A percentile compares a stretch with the other conserved stretches of the same genome.
Conservation (phyloP, 1,284 basidiomycete genomes). For the Paramarasmius palmivorus region DNA sequence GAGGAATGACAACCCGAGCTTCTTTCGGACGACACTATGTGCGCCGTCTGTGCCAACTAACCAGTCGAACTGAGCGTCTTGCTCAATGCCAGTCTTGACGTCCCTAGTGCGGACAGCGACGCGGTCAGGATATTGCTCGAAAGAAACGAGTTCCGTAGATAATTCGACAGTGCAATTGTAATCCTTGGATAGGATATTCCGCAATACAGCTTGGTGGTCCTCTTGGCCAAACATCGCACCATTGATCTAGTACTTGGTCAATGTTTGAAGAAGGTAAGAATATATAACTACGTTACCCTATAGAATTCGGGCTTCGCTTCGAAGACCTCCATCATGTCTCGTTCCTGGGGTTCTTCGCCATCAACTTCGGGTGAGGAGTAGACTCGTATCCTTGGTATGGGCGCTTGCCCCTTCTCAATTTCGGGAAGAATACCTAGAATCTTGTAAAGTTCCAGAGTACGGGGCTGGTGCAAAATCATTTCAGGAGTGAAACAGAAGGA, state of each 20-base stretch:
- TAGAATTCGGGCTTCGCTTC: constrained; percentile 2
- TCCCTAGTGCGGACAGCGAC: constrained; percentile 9
- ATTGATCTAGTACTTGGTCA: constrained; percentile 9
- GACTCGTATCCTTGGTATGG: neutral
- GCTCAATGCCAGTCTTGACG: constrained; percentile 6
- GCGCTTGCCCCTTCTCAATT: neutral
- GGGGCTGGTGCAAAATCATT: constrained; percentile 3
- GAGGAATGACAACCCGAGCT: constrained; percentile 28
- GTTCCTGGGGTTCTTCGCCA: neutral
- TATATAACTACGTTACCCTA: neutral
- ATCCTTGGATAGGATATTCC: constrained; percentile 24
- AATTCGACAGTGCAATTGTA: constrained; percentile 27
- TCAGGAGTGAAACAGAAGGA: neutral
- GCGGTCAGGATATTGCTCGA: constrained; percentile 25
- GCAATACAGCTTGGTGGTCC: constrained; percentile 24
- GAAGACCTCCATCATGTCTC: neutral
- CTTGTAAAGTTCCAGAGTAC: constrained; percentile 16
- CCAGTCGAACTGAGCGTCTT: constrained; percentile 12
- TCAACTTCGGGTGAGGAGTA: constrained; percentile 8
- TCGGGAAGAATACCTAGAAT: constrained; percentile 13
- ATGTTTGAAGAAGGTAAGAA: neutral
- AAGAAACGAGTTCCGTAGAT: constrained; percentile 25
- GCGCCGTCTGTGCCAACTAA: constrained; percentile 42
- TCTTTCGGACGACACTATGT: constrained; percentile 31
- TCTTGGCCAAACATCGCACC: constrained; percentile 26